Percentiles rank a stretch among this genome's conserved stretches.
These are phyloP conservation scores for Xylariaceae sp. DNA, from an alignment of 2,329 filamentous ascomycete genomes.

Conservation along the genomic window DNA sequence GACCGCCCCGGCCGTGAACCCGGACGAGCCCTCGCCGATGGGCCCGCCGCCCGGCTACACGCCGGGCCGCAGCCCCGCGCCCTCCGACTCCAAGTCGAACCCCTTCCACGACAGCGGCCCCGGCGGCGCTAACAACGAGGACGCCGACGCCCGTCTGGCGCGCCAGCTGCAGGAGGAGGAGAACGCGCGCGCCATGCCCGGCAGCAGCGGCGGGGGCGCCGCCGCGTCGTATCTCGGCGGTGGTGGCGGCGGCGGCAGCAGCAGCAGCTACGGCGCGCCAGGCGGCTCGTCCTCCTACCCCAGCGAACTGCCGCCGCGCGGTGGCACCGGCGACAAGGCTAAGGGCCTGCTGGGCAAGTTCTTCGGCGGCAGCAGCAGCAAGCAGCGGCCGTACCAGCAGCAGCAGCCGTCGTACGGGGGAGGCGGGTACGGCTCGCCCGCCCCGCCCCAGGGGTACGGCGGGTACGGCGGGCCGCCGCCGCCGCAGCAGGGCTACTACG, in stretches of 20 bases:
- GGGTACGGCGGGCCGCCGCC: conserved; percentile 24
- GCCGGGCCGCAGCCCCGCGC: conserved; percentile 35
- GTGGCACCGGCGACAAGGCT: conserved; percentile 29
- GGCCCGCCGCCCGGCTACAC: conserved; percentile 65
- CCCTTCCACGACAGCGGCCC: conserved; percentile 44
- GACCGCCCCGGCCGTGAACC: conserved; percentile 55
- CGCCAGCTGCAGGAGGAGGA: conserved; percentile 78
- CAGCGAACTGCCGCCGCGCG: conserved; percentile 37
- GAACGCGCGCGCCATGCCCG: conserved; percentile 44
- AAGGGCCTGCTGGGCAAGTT: conserved; percentile 29
- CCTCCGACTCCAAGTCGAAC: conserved; percentile 57
- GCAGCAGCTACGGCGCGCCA: no score
- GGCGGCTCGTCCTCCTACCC: conserved; percentile 24
- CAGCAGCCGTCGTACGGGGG: conserved; percentile 24
- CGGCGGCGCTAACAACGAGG: conserved; percentile 22
- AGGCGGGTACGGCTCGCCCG: conserved; percentile 17
- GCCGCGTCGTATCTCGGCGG: conserved; percentile 26
- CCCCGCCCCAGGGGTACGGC: conserved; percentile 22
- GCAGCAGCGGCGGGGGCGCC: conserved; percentile 19
- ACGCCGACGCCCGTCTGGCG: conserved; percentile 47
- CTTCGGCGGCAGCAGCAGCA: conserved; percentile 21
- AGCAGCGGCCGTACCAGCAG: conserved; percentile 24
- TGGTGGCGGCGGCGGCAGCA: conserved; percentile 20
- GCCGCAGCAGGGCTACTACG: conserved; percentile 28
- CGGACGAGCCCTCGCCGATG: conserved; percentile 35